phyloP scores from a whole-genome alignment of 164 flowering plant species.

The Euptelea pleiosperma region DNA sequence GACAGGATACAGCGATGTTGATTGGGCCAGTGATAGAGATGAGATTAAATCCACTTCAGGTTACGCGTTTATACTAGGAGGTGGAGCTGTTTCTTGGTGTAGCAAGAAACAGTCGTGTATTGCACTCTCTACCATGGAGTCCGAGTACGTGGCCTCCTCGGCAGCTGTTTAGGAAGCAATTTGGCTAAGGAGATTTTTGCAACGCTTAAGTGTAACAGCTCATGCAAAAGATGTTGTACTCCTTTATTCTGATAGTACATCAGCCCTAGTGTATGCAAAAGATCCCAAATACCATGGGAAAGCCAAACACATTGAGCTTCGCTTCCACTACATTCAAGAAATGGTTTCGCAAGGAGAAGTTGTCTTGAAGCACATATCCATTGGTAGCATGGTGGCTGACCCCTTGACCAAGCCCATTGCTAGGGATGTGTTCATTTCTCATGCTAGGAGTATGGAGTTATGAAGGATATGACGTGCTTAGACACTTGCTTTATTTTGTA shows the following conservation, averaged over 20 bases:
- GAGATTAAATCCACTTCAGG: constrained; percentile 7
- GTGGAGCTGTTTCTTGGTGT: background rate
- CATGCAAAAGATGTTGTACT: background rate
- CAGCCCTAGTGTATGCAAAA: background rate
- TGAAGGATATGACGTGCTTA: no score
- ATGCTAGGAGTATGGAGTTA: no score
- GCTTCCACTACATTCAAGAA: no score
- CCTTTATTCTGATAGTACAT: no score
- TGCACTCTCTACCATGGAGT: background rate
- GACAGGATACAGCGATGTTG: background rate
- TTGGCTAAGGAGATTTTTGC: background rate
- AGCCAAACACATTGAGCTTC: background rate
- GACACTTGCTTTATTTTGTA: no score
- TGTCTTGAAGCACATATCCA: no score
- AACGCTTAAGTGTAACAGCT: no score
- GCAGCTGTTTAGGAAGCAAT: background rate
- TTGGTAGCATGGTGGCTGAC: no score
- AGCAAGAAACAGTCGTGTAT: constrained; percentile 4
- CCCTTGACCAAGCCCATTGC: no score
- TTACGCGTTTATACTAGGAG: background rate
- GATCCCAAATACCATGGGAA: background rate
- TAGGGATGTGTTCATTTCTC: no score
- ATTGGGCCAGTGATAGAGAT: background rate
- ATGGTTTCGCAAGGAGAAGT: no score
- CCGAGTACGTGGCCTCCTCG: background rate